Evolutionary conservation across 306 rosid genomes (phyloP).

Genomic region (Vicia faba): DNA sequence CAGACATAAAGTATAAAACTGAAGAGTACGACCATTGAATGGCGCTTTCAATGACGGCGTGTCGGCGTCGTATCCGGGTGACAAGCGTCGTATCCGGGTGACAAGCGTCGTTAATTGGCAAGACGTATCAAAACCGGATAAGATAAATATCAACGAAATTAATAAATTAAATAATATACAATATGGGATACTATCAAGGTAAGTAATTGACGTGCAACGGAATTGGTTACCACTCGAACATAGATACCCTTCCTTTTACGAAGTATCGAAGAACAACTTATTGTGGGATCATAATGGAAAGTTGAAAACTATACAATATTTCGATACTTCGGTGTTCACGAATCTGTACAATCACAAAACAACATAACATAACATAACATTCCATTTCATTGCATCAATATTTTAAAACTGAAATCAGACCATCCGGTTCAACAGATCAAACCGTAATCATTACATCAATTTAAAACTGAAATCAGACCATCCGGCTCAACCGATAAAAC

Average conservation of each 20-base stretch:
- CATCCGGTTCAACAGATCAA: neutral
- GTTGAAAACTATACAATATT: constrained; percentile 10
- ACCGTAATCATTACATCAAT: neutral
- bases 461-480: constrained; percentile 5
- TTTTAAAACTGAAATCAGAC: constrained; percentile 11
- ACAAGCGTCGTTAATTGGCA: neutral
- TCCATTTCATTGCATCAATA: constrained; percentile 3
- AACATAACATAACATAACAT: constrained; percentile 5
- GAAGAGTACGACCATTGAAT: neutral
- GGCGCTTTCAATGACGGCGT: neutral
- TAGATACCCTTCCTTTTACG: neutral
- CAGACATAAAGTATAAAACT: neutral
- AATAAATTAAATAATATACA: neutral
- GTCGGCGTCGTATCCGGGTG: neutral
- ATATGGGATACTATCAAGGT: neutral
- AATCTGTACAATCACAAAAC: neutral
- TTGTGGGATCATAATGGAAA: neutral
- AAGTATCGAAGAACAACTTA: neutral
- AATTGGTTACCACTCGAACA: neutral
- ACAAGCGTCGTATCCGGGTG: neutral
- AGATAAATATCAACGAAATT: neutral
- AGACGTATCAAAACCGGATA: neutral
- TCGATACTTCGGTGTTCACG: neutral
- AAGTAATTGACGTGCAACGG: neutral
- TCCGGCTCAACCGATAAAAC: neutral